phyloP scores from a whole-genome alignment of 1,284 basidiomycete species.

The Gomphus sp. region DNA sequence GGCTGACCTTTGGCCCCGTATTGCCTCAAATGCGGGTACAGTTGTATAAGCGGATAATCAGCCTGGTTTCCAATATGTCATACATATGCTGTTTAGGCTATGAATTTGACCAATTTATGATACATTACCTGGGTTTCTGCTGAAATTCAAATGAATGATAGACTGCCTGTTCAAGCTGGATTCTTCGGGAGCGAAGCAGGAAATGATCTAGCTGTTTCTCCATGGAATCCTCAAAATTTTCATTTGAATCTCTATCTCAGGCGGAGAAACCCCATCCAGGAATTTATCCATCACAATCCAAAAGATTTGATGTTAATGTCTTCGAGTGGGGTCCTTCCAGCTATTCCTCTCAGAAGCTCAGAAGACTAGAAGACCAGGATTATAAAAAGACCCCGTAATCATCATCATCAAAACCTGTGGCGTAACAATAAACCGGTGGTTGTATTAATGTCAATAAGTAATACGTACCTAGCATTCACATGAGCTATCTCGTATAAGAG shows the following conservation, averaged over 20 bases:
- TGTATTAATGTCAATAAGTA: too few species aligned
- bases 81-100: neutral
- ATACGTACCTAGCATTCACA: too few species aligned
- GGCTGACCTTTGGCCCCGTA: constrained; percentile 99
- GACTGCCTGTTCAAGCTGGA: neutral
- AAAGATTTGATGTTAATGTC: too few species aligned
- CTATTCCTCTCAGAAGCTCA: too few species aligned
- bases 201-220: neutral
- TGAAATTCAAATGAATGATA: neutral
- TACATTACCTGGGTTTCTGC: neutral
- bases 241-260: neutral
- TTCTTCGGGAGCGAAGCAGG: neutral
- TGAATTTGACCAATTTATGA: neutral
- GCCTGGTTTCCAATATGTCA: neutral
- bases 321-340: too few species aligned
- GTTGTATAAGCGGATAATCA: constrained; percentile 59
- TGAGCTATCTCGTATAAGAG: too few species aligned
- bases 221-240: neutral
- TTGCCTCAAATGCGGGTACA: constrained; percentile 96
- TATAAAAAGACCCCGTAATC: too few species aligned
- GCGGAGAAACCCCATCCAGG: neutral
- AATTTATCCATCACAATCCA: too few species aligned
- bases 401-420: too few species aligned
- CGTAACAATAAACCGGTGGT: too few species aligned
- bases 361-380: too few species aligned